Conservation (phyloP, 1,139 yeast species). For the Barnettozyma hawaiiensis region DNA sequence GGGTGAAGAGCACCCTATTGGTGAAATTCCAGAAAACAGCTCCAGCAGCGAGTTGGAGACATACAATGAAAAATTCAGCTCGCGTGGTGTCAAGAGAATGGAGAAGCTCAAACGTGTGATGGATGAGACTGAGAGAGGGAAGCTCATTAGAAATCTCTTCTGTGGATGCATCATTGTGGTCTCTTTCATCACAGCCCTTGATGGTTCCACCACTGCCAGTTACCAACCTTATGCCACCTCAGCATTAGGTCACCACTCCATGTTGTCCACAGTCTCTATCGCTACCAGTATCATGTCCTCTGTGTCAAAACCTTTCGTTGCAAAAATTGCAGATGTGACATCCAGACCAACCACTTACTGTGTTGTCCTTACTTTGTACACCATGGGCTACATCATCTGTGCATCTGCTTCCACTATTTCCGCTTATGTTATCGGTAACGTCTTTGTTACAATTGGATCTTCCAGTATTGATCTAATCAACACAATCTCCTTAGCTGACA, state of each 20-base stretch:
- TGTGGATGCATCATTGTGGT: slow-evolving; percentile 30
- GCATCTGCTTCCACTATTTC: slow-evolving; percentile 29
- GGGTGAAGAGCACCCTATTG: too few relatives aligned
- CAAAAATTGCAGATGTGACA: slow-evolving; percentile 31
- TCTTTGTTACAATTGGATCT: slow-evolving; percentile 29
- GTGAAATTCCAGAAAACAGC: not conserved
- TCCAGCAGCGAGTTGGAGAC: not conserved
- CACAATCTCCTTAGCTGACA: slow-evolving; percentile 30
- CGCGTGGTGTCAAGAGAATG: slow-evolving; percentile 31
- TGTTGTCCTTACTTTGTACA: slow-evolving; percentile 25
- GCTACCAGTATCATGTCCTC: slow-evolving; percentile 32
- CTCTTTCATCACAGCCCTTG: slow-evolving; percentile 36
- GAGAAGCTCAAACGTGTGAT: slow-evolving; percentile 29
- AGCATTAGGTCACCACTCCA: slow-evolving; percentile 31
- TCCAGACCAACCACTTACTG: slow-evolving; percentile 31
- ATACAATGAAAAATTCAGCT: slow-evolving; percentile 10
- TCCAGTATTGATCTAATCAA: slow-evolving; percentile 28
- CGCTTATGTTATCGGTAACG: slow-evolving; percentile 32
- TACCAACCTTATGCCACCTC: slow-evolving; percentile 35
- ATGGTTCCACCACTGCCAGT: slow-evolving; percentile 33
- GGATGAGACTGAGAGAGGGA: slow-evolving; percentile 20
- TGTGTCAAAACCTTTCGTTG: slow-evolving; percentile 29
- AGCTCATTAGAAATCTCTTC: slow-evolving; percentile 18
- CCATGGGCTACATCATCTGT: slow-evolving; percentile 29
- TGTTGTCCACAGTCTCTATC: slow-evolving; percentile 32